Conservation (phyloP, 2,329 filamentous ascomycete genomes). For the Diaporthe citrichinensis region DNA sequence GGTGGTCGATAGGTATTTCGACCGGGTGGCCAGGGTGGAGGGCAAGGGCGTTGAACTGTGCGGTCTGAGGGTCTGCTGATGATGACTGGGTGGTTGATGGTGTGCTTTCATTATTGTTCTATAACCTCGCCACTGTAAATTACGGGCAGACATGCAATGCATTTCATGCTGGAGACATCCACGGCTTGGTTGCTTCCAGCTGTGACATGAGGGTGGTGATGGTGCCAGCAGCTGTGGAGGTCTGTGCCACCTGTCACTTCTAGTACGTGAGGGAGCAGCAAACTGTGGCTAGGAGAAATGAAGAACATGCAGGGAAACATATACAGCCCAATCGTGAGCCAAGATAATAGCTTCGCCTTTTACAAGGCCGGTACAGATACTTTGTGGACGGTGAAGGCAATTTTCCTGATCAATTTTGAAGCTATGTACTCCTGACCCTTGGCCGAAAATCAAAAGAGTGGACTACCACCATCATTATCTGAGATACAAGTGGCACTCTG, state of each 20-base stretch:
- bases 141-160: neutral
- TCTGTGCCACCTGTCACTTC: neutral
- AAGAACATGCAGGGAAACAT: neutral
- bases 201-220: neutral
- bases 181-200: neutral
- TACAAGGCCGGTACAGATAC: neutral
- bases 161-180: neutral
- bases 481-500: neutral
- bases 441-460: neutral
- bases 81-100: neutral
- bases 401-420: neutral
- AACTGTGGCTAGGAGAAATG: neutral
- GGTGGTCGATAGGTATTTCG: constrained; percentile 76
- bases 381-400: neutral
- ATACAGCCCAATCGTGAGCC: neutral
- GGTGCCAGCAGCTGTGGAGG: neutral
- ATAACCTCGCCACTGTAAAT: constrained; percentile 16
- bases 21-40: constrained; percentile 72
- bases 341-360: neutral
- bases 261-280: neutral
- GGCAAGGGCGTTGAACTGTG: constrained; percentile 82
- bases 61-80: constrained; percentile 77
- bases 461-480: neutral
- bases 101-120: constrained; percentile 4
- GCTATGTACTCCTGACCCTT: neutral